Percentiles rank a stretch among this genome's conserved stretches.
Conservation (phyloP, 176 grass and related monocot species). For the Paspalum vaginatum region DNA sequence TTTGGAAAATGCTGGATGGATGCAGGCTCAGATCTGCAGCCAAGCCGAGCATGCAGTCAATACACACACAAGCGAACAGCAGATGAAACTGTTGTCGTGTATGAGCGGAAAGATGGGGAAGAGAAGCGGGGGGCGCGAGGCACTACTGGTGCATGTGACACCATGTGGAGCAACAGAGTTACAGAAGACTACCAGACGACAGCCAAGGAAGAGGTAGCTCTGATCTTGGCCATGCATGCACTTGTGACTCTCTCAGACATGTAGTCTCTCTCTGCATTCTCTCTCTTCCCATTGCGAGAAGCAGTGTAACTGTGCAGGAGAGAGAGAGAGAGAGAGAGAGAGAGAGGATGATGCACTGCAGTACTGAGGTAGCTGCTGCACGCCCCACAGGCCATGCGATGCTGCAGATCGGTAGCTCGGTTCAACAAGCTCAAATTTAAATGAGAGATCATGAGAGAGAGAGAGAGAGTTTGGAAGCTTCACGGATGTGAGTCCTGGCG, state of each 20-base stretch:
- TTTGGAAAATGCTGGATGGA: slow-evolving; percentile 21
- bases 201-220: slow-evolving; percentile 5
- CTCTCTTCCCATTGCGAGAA: slow-evolving; percentile 23
- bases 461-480: slow-evolving; percentile 63
- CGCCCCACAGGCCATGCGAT: slow-evolving; percentile 41
- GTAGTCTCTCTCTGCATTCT: slow-evolving; percentile 33
- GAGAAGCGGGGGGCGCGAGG: neutral
- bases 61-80: slow-evolving; percentile 33
- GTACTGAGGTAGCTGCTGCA: slow-evolving; percentile 20
- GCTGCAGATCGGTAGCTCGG: slow-evolving; percentile 50
- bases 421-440: slow-evolving; percentile 54
- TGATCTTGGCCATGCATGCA: slow-evolving; percentile 40
- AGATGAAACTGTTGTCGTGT: slow-evolving; percentile 40
- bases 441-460: slow-evolving; percentile 22
- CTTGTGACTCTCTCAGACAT: slow-evolving; percentile 40
- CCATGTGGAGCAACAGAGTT: slow-evolving; percentile 66
- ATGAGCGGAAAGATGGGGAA: neutral
- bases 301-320: slow-evolving; percentile 8
- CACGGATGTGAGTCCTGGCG: slow-evolving; percentile 58
- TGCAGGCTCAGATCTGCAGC: slow-evolving; percentile 42
- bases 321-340: neutral
- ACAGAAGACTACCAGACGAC: slow-evolving; percentile 45
- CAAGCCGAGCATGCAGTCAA: slow-evolving; percentile 18
- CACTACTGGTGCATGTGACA: slow-evolving; percentile 56
- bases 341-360: slow-evolving; percentile 20